Percentiles rank a stretch among this genome's conserved stretches.
phyloP scores from a whole-genome alignment of 768 basidiomycete species.

The Serendipita sp. region DNA sequence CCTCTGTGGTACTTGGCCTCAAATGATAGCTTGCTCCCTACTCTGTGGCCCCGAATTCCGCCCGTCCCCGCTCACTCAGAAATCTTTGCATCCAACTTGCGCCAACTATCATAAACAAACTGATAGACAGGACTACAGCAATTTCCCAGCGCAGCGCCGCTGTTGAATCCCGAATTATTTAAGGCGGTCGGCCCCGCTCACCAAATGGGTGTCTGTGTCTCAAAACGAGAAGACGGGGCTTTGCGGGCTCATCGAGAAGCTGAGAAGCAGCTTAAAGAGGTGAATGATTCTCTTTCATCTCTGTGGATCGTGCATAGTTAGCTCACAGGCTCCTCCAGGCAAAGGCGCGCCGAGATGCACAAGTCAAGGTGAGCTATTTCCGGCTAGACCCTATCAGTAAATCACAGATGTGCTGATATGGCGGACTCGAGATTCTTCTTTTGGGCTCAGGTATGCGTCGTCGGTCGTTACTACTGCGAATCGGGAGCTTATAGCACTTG shows the following conservation, averaged over 20 bases:
- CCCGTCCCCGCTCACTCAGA: no score
- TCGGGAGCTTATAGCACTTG: no score
- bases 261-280: slow-evolving; percentile 66
- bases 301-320: slow-evolving; percentile 5
- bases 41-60: no score
- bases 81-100: no score
- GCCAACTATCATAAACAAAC: no score
- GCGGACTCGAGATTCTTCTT: slow-evolving; percentile 46
- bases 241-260: slow-evolving; percentile 46
- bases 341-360: slow-evolving; percentile 47
- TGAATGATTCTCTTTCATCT: slow-evolving; percentile 14
- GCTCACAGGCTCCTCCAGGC: slow-evolving; percentile 31
- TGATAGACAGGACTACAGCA: no score
- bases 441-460: slow-evolving; percentile 55
- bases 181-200: no score
- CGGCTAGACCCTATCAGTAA: neutral
- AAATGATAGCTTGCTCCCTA: no score
- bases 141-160: no score
- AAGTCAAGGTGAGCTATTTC: slow-evolving; percentile 48
- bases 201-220: slow-evolving; percentile 1
- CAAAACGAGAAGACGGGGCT: slow-evolving; percentile 21
- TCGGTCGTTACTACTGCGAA: neutral
- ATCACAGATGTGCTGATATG: neutral
- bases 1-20: no score
- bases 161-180: no score